phyloP scores from a whole-genome alignment of 2,329 filamentous ascomycete genomes.

The Pseudogymnoascus sp. region DNA sequence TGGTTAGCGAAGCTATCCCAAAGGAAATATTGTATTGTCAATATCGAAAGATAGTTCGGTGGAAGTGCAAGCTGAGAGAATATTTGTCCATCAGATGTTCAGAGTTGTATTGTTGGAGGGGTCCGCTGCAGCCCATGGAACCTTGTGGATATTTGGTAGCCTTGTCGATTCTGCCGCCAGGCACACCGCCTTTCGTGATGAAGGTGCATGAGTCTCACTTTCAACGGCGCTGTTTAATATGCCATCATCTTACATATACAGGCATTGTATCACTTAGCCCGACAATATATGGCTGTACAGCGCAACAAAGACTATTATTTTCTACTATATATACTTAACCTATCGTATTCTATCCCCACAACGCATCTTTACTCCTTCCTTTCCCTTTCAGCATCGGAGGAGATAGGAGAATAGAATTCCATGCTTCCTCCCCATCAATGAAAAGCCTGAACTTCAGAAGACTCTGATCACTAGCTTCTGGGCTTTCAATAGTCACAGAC shows the following conservation, averaged over 20 bases:
- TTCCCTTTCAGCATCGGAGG: constrained; percentile 32
- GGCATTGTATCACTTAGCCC: background rate
- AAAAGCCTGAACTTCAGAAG: constrained; percentile 75
- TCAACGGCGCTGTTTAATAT: background rate
- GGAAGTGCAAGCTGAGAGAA: background rate
- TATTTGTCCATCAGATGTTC: background rate
- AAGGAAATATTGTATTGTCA: background rate
- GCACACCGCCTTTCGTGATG: background rate
- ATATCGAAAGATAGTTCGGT: background rate
- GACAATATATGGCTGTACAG: background rate
- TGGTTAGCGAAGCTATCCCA: background rate
- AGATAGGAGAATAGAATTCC: constrained; percentile 56
- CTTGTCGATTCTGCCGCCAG: constrained; percentile 1
- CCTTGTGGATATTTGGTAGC: constrained; percentile 10
- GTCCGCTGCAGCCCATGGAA: background rate
- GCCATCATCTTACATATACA: background rate
- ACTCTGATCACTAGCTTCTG: constrained; percentile 58
- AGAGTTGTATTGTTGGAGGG: background rate
- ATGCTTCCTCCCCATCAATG: constrained; percentile 71
- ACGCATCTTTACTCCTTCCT: constrained; percentile 24
- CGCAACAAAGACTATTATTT: background rate
- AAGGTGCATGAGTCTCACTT: background rate
- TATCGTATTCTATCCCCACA: constrained; percentile 24
- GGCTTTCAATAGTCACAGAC: constrained; percentile 68
- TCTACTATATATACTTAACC: background rate